Percentiles rank a stretch among this genome's conserved stretches.
Conservation (phyloP, 2,329 filamentous ascomycete species). For the Bimuria novae-zelandiae region DNA sequence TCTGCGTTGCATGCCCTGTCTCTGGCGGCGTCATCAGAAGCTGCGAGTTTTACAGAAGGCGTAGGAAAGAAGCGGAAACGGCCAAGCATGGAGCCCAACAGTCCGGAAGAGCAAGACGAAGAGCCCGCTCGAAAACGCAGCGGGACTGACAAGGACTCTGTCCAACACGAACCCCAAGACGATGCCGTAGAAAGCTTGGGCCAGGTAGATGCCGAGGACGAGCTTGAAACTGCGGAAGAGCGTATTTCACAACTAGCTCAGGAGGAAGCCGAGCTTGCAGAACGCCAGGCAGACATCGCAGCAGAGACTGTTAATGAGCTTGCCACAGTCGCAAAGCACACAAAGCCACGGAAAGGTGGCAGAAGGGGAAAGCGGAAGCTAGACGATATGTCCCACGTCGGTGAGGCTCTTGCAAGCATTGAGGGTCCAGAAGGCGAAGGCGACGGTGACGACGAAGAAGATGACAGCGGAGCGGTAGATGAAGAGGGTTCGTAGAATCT, state of each 20-base stretch:
- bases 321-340: constrained; percentile 42
- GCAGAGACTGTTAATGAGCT: constrained; percentile 39
- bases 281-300: constrained; percentile 40
- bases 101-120: constrained; percentile 40
- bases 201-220: constrained; percentile 51
- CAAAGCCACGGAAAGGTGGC: constrained; percentile 44
- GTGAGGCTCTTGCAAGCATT: constrained; percentile 58
- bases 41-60: constrained; percentile 32
- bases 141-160: constrained; percentile 26
- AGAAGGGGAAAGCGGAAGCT: constrained; percentile 59
- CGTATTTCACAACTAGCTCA: constrained; percentile 37
- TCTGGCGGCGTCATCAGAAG: constrained; percentile 37
- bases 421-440: constrained; percentile 64
- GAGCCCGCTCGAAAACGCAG: constrained; percentile 47
- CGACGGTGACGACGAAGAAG: constrained; percentile 55
- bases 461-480: constrained; percentile 41
- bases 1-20: constrained; percentile 39
- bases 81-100: constrained; percentile 46
- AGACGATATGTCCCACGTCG: constrained; percentile 37
- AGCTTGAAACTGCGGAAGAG: constrained; percentile 55
- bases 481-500: constrained; percentile 39
- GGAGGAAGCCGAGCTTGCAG: constrained; percentile 41
- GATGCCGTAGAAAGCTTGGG: constrained; percentile 32
- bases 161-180: constrained; percentile 38
- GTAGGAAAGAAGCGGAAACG: constrained; percentile 52